phyloP scores from a whole-genome alignment of 2,329 filamentous ascomycete genomes.

The Dothidotthia symphoricarpi region DNA sequence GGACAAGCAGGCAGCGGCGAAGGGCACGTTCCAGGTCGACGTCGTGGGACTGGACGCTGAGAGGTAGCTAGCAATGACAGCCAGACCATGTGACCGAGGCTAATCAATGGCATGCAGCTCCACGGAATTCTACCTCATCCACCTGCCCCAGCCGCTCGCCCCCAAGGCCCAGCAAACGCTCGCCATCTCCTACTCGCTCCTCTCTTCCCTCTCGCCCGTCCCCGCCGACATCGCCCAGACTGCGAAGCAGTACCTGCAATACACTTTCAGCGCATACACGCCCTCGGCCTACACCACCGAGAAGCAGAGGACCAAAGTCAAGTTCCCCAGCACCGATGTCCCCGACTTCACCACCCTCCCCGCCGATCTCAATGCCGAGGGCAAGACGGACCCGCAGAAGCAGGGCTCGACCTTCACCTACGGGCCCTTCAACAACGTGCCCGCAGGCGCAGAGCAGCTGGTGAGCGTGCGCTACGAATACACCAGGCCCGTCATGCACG shows the following conservation, averaged over 20 bases:
- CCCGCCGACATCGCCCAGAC: conserved; percentile 80
- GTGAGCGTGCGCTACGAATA: conserved; percentile 89
- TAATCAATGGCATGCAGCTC: no score
- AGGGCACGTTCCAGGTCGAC: conserved; percentile 67
- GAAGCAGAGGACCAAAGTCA: conserved; percentile 97
- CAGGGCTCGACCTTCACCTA: conserved; percentile 85
- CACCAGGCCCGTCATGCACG: conserved; percentile 83
- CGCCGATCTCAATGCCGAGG: conserved; percentile 55
- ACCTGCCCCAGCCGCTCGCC: conserved; percentile 71
- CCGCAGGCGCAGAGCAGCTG: conserved; percentile 71
- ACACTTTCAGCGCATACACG: conserved; percentile 81
- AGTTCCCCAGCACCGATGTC: conserved; percentile 73
- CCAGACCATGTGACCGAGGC: no score
- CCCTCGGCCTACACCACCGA: conserved; percentile 79
- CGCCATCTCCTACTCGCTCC: conserved; percentile 78
- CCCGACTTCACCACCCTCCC: conserved; percentile 81
- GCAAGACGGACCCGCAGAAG: conserved; percentile 71
- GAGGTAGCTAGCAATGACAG: no score
- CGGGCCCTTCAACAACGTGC: conserved; percentile 79
- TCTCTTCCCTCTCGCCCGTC: conserved; percentile 75
- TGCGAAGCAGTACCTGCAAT: conserved; percentile 81
- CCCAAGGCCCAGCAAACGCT: conserved; percentile 79
- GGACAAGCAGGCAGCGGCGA: conserved; percentile 77
- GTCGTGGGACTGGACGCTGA: conserved; percentile 58
- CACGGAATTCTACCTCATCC: conserved; percentile 77